These are phyloP conservation scores for Hamamelis virginiana DNA, from an alignment of 164 flowering plant genomes.

Conservation along the genomic window DNA sequence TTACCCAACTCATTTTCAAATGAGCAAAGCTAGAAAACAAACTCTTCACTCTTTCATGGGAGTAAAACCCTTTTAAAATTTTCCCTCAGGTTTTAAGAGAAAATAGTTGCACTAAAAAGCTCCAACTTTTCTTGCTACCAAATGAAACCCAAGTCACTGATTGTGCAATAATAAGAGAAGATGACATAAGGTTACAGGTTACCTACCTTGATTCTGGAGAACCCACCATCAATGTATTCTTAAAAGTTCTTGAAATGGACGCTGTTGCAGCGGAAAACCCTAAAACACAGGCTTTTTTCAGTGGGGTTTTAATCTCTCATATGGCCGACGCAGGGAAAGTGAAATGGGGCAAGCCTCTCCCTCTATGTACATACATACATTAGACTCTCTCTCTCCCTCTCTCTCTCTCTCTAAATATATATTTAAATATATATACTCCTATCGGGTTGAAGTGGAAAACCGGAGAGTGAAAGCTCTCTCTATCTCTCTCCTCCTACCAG, in stretches of 20 bases:
- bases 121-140: background rate
- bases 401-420: background rate
- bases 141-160: conserved; percentile 5
- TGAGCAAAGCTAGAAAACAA: background rate
- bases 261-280: conserved; percentile 7
- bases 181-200: conserved; percentile 1
- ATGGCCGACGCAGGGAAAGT: conserved; percentile 7
- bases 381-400: background rate
- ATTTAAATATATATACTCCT: background rate
- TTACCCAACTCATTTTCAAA: conserved; percentile 4
- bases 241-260: background rate
- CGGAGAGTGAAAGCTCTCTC: background rate
- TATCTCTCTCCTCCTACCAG: background rate
- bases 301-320: background rate
- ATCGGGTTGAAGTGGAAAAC: background rate
- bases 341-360: background rate
- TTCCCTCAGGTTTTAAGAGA: conserved; percentile 4
- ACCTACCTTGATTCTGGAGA: conserved; percentile 16
- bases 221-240: conserved; percentile 8
- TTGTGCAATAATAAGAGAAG: conserved; percentile 9
- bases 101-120: background rate
- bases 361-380: background rate
- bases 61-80: background rate
- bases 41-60: no score
- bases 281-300: conserved; percentile 6